Evolutionary conservation across 2,329 filamentous ascomycete species (phyloP), one percentile per base, ranked within the genome.

Genomic region (Mariannaea elegans): DNA sequence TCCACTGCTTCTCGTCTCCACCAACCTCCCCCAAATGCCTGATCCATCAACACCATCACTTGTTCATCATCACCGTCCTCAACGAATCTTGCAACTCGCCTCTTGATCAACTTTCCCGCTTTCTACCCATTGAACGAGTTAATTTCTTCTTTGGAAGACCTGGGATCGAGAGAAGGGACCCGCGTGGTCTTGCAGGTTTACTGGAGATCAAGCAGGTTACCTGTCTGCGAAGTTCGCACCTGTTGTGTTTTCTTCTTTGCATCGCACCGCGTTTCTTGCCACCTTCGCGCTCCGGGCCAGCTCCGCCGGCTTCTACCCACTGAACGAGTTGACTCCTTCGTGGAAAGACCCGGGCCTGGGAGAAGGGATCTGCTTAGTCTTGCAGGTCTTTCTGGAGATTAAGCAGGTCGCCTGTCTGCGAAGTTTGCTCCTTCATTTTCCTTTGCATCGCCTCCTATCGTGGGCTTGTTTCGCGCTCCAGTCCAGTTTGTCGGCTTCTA

Each of bases 111-210:
- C 27, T 36, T 18, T 56, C 54, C 38, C 18, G 54, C 21, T 50
- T 56, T n/a, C 53, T 50, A 56, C 54, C 54, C 46, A 44, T 32
- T 49, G 54, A 36, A 27, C 46, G 54, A 49, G 54, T 44, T 56
- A 38, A 56, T 46, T 49, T 46, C 45, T 44, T 49, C 38, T 42
- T 36, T 50, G 46, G 46, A 56, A 56, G 46, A 56, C 27, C 27
- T 44, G 54, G 54, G 54, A 38, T 19, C 29, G 29, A n/a, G 54
- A 32, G 54, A 56, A 56, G 46, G 54, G 45, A 42, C 16, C 36
- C 45, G 29, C 21, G 32, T 45, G 46, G 14, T 41, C 19, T 50
- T 44, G 16, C 27, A 56, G 54, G 54, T 50, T 31, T 38, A 44
- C 45, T 56, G 45, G 54, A 50, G 36, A 41, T 38, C 31, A 14